Evolutionary conservation across 257 asterid genomes (phyloP).

Genomic region (Cynanchum wilfordii): DNA sequence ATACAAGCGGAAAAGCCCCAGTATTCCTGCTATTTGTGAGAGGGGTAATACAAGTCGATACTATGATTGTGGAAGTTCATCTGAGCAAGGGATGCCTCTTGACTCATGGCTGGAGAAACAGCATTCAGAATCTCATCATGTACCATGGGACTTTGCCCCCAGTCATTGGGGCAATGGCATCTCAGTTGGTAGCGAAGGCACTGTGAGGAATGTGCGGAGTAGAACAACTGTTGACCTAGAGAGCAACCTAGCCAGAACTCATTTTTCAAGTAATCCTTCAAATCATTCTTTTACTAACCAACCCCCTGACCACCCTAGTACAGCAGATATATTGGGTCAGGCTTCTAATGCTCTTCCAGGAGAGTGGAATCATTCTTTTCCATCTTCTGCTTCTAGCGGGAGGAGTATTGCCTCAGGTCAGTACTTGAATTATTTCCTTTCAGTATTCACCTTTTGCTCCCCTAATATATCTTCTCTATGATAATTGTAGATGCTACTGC

Average conservation of each 20-base stretch:
- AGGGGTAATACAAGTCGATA: conserved; percentile 59
- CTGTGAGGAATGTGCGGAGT: conserved; percentile 66
- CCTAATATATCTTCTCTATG: conserved; percentile 21
- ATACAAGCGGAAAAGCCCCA: conserved; percentile 65
- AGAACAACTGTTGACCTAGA: conserved; percentile 47
- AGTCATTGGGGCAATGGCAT: conserved; percentile 47
- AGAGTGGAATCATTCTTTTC: conserved; percentile 44
- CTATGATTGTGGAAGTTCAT: conserved; percentile 68
- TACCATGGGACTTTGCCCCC: conserved; percentile 44
- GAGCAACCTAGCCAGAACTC: conserved; percentile 37
- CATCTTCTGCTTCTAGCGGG: conserved; percentile 45
- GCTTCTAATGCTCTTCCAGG: conserved; percentile 37
- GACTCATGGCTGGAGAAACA: conserved; percentile 58
- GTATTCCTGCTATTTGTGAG: conserved; percentile 47
- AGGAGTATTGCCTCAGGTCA: conserved; percentile 46
- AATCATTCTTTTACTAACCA: conserved; percentile 32
- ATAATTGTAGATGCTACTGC: conserved; percentile 45
- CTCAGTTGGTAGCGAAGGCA: conserved; percentile 52
- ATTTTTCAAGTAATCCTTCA: conserved; percentile 34
- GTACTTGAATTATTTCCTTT: conserved; percentile 14
- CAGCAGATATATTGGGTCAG: conserved; percentile 44
- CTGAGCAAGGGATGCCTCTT: conserved; percentile 44
- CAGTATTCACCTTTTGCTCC: not conserved
- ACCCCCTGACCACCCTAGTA: conserved; percentile 35
- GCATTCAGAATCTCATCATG: conserved; percentile 42